Evolutionary conservation across 2,329 filamentous ascomycete species (phyloP).

Genomic region (Dactylellina leptospora): DNA sequence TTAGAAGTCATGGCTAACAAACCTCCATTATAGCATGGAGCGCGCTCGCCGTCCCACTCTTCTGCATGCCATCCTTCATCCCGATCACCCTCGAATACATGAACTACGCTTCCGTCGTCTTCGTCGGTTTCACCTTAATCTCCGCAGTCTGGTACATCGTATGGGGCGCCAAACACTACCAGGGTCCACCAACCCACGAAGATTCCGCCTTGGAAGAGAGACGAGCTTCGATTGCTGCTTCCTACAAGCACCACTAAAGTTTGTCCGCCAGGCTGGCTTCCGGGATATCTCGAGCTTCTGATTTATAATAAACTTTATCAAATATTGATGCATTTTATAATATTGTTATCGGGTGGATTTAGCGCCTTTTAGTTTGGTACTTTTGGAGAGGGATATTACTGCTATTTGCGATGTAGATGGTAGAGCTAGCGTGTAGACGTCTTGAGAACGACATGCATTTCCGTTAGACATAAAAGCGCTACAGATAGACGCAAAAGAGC

Average conservation of each 20-base stretch:
- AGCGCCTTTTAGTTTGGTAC: slow-evolving; percentile 23
- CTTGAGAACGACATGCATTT: neutral
- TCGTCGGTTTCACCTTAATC: slow-evolving; percentile 71
- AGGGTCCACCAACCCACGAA: slow-evolving; percentile 66
- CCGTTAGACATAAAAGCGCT: neutral
- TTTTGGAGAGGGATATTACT: slow-evolving; percentile 8
- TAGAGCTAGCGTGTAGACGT: slow-evolving; percentile 5
- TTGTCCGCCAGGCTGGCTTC: slow-evolving; percentile 10
- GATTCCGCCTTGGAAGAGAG: slow-evolving; percentile 39
- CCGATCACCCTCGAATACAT: slow-evolving; percentile 69
- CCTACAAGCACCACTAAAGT: slow-evolving; percentile 29
- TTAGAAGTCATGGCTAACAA: slow-evolving; percentile 29
- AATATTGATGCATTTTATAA: slow-evolving; percentile 3
- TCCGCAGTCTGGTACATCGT: slow-evolving; percentile 73
- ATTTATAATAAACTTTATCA: neutral
- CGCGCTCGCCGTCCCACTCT: slow-evolving; percentile 73
- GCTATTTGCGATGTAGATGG: slow-evolving; percentile 13
- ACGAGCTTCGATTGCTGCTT: slow-evolving; percentile 46
- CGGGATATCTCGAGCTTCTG: neutral
- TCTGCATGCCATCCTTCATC: slow-evolving; percentile 75
- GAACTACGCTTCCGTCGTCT: slow-evolving; percentile 81
- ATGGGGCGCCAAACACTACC: slow-evolving; percentile 76
- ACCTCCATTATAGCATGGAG: slow-evolving; percentile 69
- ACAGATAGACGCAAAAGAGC: slow-evolving; percentile 6
- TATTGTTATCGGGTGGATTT: slow-evolving; percentile 34